These are phyloP conservation scores for Vitis hybrid DNA, from an alignment of 177 flowering plant genomes.

Conservation along the genomic window DNA sequence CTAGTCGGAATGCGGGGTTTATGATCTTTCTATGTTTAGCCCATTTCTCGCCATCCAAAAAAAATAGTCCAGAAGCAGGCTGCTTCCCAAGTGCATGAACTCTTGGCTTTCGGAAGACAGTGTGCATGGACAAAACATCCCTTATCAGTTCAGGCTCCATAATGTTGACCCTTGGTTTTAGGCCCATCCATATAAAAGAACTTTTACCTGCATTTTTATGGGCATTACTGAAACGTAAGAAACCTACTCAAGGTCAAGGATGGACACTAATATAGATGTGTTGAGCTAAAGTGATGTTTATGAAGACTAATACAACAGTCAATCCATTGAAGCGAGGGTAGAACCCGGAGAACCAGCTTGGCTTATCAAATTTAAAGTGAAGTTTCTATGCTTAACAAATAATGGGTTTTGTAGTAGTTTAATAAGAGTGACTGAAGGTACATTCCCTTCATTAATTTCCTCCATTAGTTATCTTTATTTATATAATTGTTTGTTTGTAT, in stretches of 20 bases:
- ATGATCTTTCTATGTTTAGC: constrained; percentile 12
- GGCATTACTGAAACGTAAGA: background rate
- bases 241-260: background rate
- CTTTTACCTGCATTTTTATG: constrained; percentile 23
- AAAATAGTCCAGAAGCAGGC: constrained; percentile 18
- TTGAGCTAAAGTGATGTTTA: too few relatives aligned
- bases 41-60: constrained; percentile 35
- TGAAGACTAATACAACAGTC: too few relatives aligned
- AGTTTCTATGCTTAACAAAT: too few relatives aligned
- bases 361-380: too few relatives aligned
- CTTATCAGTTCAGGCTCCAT: constrained; percentile 26
- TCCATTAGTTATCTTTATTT: too few relatives aligned
- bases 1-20: constrained; percentile 13
- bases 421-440: too few relatives aligned
- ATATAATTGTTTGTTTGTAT: too few relatives aligned
- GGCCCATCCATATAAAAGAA: constrained; percentile 32
- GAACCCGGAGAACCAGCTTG: too few relatives aligned
- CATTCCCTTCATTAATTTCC: too few relatives aligned
- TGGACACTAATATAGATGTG: too few relatives aligned
- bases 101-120: constrained; percentile 14
- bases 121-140: constrained; percentile 14
- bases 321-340: too few relatives aligned
- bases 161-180: constrained; percentile 26
- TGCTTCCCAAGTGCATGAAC: constrained; percentile 11
- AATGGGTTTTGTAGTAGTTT: too few relatives aligned